A percentile compares a stretch with the other conserved stretches of the same genome.
Evolutionary conservation across 345 rosid species (phyloP).

Genomic region (Raphanus sativus): DNA sequence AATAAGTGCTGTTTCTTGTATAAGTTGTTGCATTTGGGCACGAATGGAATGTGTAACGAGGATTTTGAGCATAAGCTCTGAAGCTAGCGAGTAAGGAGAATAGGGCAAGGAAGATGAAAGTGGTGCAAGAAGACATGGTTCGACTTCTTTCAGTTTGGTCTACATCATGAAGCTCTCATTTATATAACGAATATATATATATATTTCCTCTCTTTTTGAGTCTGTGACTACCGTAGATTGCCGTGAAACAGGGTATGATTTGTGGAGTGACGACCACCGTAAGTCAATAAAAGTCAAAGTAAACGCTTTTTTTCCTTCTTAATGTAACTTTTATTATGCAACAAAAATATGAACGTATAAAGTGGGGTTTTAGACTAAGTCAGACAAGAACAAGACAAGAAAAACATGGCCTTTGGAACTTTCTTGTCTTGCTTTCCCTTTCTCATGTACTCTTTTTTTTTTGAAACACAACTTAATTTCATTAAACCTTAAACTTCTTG

Average conservation of each 20-base stretch:
- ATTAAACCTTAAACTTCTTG: too few species aligned
- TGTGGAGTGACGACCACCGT: background rate
- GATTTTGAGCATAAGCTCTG: slow-evolving; percentile 37
- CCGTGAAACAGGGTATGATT: background rate
- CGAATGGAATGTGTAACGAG: background rate
- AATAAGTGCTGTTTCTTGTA: slow-evolving; percentile 14
- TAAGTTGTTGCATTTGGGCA: slow-evolving; percentile 5
- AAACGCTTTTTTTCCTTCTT: background rate
- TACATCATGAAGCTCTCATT: background rate
- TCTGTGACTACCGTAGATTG: too few species aligned
- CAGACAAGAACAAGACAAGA: background rate
- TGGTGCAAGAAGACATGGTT: slow-evolving; percentile 12
- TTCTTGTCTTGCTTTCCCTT: background rate
- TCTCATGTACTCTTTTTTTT: background rate
- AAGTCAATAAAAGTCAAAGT: slow-evolving; percentile 20
- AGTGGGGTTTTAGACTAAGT: background rate
- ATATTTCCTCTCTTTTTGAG: background rate
- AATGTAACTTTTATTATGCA: background rate
- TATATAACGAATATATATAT: background rate
- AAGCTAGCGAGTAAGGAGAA: slow-evolving; percentile 6
- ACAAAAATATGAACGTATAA: background rate
- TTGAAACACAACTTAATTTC: too few species aligned
- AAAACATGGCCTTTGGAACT: background rate
- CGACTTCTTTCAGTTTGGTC: background rate
- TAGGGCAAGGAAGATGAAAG: slow-evolving; percentile 15